A percentile compares a stretch with the other conserved stretches of the same genome.
Evolutionary conservation across 2,329 filamentous ascomycete species (phyloP).

Genomic region (Lasiodiplodia hormozganensis): DNA sequence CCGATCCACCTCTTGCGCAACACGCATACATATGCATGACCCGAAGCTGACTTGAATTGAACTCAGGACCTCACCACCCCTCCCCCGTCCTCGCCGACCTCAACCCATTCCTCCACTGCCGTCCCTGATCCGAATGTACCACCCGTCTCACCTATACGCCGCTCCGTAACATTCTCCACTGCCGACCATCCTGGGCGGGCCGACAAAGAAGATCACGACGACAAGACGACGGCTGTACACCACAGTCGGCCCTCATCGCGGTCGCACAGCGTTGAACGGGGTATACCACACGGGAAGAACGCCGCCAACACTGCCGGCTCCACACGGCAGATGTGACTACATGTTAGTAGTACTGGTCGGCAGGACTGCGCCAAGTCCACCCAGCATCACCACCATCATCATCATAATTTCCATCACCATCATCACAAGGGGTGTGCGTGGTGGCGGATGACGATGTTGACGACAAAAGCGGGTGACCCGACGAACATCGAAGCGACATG

Average conservation of each 20-base stretch:
- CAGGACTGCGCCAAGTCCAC: background rate
- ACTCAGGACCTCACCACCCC: background rate
- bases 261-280: background rate
- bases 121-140: background rate
- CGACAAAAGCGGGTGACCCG: background rate
- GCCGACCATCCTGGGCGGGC: background rate
- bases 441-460: background rate
- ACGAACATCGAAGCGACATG: background rate
- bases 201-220: background rate
- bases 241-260: constrained; percentile 12
- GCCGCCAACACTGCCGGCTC: background rate
- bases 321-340: background rate
- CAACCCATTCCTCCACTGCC: background rate
- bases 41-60: background rate
- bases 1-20: background rate
- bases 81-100: background rate
- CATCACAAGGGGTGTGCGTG: constrained; percentile 1
- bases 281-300: background rate
- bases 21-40: background rate
- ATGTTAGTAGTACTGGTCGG: background rate
- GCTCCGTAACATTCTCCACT: constrained; percentile 18
- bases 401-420: background rate
- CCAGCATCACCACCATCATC: background rate
- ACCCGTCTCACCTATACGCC: constrained; percentile 2
- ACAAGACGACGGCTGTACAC: constrained; percentile 14